Conservation (phyloP, 768 basidiomycete genomes). For the Tephrocybe sp. region DNA sequence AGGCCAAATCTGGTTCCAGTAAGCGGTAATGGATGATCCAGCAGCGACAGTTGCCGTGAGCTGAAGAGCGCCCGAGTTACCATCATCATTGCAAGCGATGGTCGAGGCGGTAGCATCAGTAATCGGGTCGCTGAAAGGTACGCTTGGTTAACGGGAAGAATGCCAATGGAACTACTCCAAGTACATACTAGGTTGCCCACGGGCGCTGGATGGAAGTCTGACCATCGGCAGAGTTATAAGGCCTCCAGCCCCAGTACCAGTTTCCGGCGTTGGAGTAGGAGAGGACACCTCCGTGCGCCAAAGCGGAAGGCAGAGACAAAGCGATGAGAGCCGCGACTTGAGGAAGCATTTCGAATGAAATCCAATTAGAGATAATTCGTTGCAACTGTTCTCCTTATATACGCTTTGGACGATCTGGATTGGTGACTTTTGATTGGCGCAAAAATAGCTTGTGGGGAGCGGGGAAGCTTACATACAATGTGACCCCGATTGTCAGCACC, state of each 20-base stretch:
- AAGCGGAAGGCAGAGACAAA: slow-evolving; percentile 25
- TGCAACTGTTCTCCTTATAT: slow-evolving; percentile 5
- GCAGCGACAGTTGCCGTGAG: slow-evolving; percentile 41
- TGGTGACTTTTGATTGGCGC: not conserved
- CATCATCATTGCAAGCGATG: slow-evolving; percentile 46
- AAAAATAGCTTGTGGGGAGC: slow-evolving; percentile 4
- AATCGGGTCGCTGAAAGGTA: slow-evolving; percentile 37
- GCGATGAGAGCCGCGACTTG: slow-evolving; percentile 28
- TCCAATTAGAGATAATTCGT: not conserved
- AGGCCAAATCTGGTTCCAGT: slow-evolving; percentile 47
- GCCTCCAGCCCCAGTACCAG: slow-evolving; percentile 39
- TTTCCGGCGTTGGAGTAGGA: slow-evolving; percentile 36
- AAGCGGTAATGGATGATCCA: slow-evolving; percentile 39
- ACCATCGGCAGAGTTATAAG: slow-evolving; percentile 41
- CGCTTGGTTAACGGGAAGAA: not conserved
- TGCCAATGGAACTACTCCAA: not conserved
- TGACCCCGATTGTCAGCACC: slow-evolving; percentile 13
- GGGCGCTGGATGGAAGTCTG: slow-evolving; percentile 42
- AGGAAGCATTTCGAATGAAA: slow-evolving; percentile 22
- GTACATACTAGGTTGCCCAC: slow-evolving; percentile 41
- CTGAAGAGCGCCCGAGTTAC: slow-evolving; percentile 37
- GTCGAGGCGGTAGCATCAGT: slow-evolving; percentile 33
- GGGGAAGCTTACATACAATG: slow-evolving; percentile 1
- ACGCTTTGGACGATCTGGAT: not conserved
- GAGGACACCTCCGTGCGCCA: slow-evolving; percentile 45